Evolutionary conservation across 2,329 filamentous ascomycete genomes (phyloP).

Genomic region (Albifimbria verrucaria): DNA sequence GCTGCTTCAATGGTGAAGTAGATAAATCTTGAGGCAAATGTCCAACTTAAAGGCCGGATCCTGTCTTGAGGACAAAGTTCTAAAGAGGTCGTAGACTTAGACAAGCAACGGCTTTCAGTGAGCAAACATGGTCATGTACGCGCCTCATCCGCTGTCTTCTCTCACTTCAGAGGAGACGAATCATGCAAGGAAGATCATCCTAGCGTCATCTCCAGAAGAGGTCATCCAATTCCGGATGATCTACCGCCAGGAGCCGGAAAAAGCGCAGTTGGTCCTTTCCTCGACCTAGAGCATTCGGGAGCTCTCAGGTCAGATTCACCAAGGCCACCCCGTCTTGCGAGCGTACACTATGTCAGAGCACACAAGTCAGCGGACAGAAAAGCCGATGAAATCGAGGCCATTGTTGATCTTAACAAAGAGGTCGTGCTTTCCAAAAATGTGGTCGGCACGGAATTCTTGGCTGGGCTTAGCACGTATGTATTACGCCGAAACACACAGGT

Average conservation of each 20-base stretch:
- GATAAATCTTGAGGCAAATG: background rate
- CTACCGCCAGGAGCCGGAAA: background rate
- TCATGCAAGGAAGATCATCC: background rate
- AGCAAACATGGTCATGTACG: background rate
- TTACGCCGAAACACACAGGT: background rate
- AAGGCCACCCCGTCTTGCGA: background rate
- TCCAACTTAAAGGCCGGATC: no score
- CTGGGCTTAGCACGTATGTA: background rate
- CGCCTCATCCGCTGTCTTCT: background rate
- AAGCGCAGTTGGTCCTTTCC: background rate
- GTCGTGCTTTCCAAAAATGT: background rate
- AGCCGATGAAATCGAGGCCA: background rate
- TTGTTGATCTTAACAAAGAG: background rate
- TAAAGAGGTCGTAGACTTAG: no score
- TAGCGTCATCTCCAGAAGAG: background rate
- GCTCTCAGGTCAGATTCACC: background rate
- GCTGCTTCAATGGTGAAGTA: no score
- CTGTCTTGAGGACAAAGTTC: no score
- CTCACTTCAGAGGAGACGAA: background rate
- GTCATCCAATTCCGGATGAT: background rate
- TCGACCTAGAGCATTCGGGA: background rate
- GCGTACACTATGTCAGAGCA: background rate
- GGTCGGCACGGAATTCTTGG: background rate
- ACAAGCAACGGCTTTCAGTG: no score
- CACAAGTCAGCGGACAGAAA: background rate